Percentiles rank a stretch among this genome's conserved stretches.
phyloP scores from a whole-genome alignment of 2,329 filamentous ascomycete species.

The Alternaria sp. region DNA sequence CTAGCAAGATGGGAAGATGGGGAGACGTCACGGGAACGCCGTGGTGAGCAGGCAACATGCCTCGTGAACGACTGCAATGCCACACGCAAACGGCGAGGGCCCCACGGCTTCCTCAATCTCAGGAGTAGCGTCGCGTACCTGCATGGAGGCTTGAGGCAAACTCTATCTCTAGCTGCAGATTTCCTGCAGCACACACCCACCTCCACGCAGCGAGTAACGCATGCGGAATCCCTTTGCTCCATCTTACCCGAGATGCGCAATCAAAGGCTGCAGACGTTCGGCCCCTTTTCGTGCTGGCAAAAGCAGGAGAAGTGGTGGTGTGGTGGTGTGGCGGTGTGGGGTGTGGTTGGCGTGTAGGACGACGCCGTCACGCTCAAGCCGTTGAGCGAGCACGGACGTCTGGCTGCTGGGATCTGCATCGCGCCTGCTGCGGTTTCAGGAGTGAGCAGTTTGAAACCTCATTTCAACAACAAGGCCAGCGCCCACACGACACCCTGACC shows the following conservation, averaged over 20 bases:
- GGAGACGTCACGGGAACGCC: not conserved
- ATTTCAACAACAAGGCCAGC: slow-evolving; percentile 16
- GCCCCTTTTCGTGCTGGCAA: slow-evolving; percentile 10
- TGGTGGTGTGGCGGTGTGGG: not conserved
- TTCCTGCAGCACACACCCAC: slow-evolving; percentile 15
- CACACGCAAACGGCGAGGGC: slow-evolving; percentile 2
- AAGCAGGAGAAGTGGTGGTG: slow-evolving; percentile 2
- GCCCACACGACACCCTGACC: slow-evolving; percentile 12
- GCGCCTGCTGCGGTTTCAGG: slow-evolving; percentile 20
- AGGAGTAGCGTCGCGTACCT: slow-evolving; percentile 35
- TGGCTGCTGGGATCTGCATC: slow-evolving; percentile 15
- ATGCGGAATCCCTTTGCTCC: slow-evolving; percentile 16
- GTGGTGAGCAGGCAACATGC: not conserved
- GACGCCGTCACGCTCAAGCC: slow-evolving; percentile 16
- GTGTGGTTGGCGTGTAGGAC: slow-evolving; percentile 10
- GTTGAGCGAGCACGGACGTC: slow-evolving; percentile 16
- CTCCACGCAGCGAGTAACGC: slow-evolving; percentile 11
- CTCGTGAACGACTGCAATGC: not conserved
- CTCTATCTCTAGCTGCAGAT: slow-evolving; percentile 13
- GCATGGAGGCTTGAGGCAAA: slow-evolving; percentile 8
- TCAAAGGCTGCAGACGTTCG: slow-evolving; percentile 6
- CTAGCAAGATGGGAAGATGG: slow-evolving; percentile 2
- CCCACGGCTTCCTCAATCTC: slow-evolving; percentile 17
- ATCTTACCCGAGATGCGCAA: slow-evolving; percentile 21
- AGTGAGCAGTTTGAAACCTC: slow-evolving; percentile 22